Conservation (phyloP, 768 basidiomycete genomes). For the Mycena amicta region DNA sequence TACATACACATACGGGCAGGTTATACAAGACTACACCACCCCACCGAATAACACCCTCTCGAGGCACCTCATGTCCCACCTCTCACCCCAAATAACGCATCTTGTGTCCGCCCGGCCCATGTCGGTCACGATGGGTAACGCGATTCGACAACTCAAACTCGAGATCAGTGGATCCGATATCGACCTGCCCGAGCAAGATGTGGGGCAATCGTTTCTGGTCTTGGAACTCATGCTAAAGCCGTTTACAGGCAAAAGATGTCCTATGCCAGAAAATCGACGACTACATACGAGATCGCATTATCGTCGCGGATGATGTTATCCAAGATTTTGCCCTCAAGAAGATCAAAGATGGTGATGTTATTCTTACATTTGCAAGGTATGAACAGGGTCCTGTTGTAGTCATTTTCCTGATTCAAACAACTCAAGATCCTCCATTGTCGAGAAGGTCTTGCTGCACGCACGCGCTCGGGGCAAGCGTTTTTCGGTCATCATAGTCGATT, state of each 20-base stretch:
- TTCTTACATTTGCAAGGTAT: conserved; percentile 91
- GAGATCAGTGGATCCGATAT: conserved; percentile 93
- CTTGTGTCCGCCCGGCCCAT: conserved; percentile 86
- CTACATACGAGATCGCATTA: conserved; percentile 93
- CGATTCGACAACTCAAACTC: conserved; percentile 90
- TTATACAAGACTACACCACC: conserved; percentile 88
- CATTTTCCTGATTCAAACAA: conserved; percentile 4
- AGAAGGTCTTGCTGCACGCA: conserved; percentile 82
- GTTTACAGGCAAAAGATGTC: conserved; percentile 77
- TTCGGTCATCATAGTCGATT: conserved; percentile 92
- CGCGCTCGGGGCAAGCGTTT: conserved; percentile 75
- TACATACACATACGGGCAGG: conserved; percentile 42
- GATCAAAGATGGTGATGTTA: conserved; percentile 91
- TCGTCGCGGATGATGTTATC: conserved; percentile 92
- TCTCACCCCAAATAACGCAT: conserved; percentile 92
- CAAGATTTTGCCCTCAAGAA: conserved; percentile 87
- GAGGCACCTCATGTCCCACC: conserved; percentile 87
- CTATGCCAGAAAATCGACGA: conserved; percentile 86
- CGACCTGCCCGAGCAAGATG: conserved; percentile 94
- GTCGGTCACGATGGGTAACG: conserved; percentile 94
- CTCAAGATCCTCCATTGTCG: conserved; percentile 88
- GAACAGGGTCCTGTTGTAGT: neutral
- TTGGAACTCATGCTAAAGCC: neutral
- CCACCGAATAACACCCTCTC: conserved; percentile 86
- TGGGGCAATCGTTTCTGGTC: conserved; percentile 33